These are phyloP conservation scores for Beauveria varroae DNA, from an alignment of 2,329 filamentous ascomycete genomes.

Conservation along the genomic window DNA sequence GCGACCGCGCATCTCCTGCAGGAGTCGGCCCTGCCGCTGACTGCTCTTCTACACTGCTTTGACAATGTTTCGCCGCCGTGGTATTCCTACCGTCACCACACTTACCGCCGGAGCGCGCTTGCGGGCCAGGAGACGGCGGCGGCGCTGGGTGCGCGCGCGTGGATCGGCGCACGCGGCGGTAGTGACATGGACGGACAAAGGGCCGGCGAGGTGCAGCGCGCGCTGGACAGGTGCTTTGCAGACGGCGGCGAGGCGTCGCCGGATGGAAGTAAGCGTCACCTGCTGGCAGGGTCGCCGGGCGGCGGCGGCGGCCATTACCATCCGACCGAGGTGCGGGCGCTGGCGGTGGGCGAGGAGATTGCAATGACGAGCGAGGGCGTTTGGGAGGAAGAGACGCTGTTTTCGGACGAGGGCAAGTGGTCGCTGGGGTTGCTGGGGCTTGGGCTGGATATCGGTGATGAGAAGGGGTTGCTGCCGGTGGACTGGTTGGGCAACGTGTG, in stretches of 20 bases:
- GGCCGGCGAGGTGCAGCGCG: conserved; percentile 32
- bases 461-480: not conserved
- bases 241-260: conserved; percentile 7
- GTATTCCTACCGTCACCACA: conserved; percentile 48
- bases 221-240: conserved; percentile 19
- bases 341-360: conserved; percentile 37
- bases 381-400: conserved; percentile 15
- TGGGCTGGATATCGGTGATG: not conserved
- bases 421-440: not conserved
- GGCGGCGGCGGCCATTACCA: not conserved
- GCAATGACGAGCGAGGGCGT: conserved; percentile 33
- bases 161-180: conserved; percentile 56
- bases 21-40: conserved; percentile 53
- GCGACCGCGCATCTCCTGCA: conserved; percentile 47
- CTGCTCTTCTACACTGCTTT: conserved; percentile 57
- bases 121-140: conserved; percentile 49
- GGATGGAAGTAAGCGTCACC: not conserved
- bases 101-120: conserved; percentile 42
- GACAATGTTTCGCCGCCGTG: conserved; percentile 51
- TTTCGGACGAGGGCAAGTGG: not conserved
- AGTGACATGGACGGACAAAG: conserved; percentile 31
- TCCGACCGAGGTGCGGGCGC: conserved; percentile 33
- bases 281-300: not conserved
- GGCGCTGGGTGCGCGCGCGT: conserved; percentile 44
- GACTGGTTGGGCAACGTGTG: not conserved